These are phyloP conservation scores for Gaillardinia entomophila DNA, from an alignment of 805 yeast genomes.

Conservation along the genomic window DNA sequence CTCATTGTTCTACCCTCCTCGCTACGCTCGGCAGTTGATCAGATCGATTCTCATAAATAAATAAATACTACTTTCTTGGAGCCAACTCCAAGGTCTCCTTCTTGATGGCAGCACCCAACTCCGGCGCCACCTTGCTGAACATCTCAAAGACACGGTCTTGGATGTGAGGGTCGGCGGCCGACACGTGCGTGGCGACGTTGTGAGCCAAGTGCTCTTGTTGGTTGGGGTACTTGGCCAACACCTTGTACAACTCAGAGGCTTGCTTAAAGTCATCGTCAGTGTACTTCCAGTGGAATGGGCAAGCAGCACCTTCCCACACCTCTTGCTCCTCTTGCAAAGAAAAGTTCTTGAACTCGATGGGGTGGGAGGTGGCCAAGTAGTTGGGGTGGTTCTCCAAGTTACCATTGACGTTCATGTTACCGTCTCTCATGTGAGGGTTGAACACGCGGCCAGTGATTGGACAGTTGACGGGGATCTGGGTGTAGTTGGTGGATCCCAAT, in stretches of 20 bases:
- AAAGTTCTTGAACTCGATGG: conserved; percentile 40
- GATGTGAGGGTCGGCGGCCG: conserved; percentile 63
- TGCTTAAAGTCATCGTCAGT: conserved; percentile 73
- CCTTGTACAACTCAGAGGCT: conserved; percentile 73
- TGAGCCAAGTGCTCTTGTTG: conserved; percentile 82
- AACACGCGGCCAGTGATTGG: conserved; percentile 48
- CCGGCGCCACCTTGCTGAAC: conserved; percentile 67
- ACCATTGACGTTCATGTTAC: conserved; percentile 56
- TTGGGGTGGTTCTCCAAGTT: conserved; percentile 77
- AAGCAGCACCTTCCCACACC: conserved; percentile 76
- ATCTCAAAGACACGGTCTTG: conserved; percentile 75
- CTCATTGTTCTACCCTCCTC: no score
- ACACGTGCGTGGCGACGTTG: conserved; percentile 73
- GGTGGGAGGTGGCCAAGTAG: conserved; percentile 56
- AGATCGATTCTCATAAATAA: conserved; percentile 5
- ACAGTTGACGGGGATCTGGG: conserved; percentile 86
- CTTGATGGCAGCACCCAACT: conserved; percentile 63
- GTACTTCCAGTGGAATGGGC: conserved; percentile 82
- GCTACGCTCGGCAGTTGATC: no score
- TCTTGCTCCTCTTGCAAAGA: conserved; percentile 64
- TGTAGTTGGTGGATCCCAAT: conserved; percentile 62
- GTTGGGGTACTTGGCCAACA: conserved; percentile 68
- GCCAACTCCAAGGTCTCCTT: conserved; percentile 51
- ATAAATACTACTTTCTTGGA: conserved; percentile 35
- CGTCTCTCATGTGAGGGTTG: conserved; percentile 77